phyloP scores from a whole-genome alignment of 2,329 filamentous ascomycete species.

The Apiospora sp. region DNA sequence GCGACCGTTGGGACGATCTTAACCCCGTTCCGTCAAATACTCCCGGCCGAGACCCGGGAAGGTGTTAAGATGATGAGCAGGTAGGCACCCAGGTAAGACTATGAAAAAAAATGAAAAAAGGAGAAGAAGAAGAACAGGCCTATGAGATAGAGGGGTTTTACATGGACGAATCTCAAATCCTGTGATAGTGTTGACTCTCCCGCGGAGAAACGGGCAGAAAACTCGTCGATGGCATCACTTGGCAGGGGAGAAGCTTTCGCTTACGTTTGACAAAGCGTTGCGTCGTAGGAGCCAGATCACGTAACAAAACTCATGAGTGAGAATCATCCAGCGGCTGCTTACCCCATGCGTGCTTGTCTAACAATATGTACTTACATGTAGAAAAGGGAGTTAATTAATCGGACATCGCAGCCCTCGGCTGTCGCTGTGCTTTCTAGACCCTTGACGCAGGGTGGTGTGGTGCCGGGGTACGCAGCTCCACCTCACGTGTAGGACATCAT shows the following conservation, averaged over 20 bases:
- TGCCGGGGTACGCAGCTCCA: background rate
- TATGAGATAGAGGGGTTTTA: background rate
- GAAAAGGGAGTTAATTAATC: background rate
- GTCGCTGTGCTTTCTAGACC: background rate
- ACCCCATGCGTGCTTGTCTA: background rate
- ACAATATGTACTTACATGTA: background rate
- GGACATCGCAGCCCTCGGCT: background rate
- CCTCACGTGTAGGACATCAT: background rate
- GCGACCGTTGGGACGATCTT: background rate
- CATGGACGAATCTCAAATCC: background rate
- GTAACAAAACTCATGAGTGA: background rate
- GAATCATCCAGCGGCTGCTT: no score
- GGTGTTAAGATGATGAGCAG: background rate
- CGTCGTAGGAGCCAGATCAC: background rate
- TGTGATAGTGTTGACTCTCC: background rate
- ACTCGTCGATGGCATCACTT: background rate
- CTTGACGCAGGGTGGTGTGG: background rate
- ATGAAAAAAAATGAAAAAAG: background rate
- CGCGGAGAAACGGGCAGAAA: background rate
- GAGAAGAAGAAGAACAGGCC: no score
- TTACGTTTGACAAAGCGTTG: background rate
- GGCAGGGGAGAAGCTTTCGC: constrained; percentile 4
- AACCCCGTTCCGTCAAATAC: background rate
- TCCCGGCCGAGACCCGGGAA: background rate
- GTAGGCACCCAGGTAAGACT: no score